A percentile compares a stretch with the other conserved stretches of the same genome.
These are phyloP conservation scores for Cladosporium sphaerospermum DNA, from an alignment of 2,329 filamentous ascomycete genomes.

Conservation along the genomic window DNA sequence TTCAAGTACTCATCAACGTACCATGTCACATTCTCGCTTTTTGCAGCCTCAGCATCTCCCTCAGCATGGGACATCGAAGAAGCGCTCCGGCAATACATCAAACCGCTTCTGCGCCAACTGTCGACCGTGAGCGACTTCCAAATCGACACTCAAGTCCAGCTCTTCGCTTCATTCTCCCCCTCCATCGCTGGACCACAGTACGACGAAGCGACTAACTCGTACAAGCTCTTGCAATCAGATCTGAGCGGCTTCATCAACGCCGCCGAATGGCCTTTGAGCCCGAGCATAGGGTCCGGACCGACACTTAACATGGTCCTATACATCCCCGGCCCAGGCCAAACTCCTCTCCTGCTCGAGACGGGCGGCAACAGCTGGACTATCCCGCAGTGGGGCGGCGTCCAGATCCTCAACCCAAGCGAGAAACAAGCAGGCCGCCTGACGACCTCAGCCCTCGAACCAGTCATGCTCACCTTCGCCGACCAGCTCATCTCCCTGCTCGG, in stretches of 20 bases:
- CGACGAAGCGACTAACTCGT: constrained; percentile 50
- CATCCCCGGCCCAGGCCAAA: constrained; percentile 63
- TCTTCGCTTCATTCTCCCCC: constrained; percentile 69
- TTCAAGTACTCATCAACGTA: constrained; percentile 91
- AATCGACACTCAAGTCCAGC: constrained; percentile 90
- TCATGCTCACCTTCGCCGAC: constrained; percentile 82
- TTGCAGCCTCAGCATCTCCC: constrained; percentile 70
- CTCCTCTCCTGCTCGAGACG: constrained; percentile 54
- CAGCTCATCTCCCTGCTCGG: constrained; percentile 86
- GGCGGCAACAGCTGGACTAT: constrained; percentile 78
- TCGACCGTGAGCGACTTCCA: constrained; percentile 88
- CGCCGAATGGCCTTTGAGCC: constrained; percentile 92
- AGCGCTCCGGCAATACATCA: constrained; percentile 73
- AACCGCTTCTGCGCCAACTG: constrained; percentile 72
- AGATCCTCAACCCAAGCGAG: constrained; percentile 55
- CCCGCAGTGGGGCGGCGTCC: constrained; percentile 85
- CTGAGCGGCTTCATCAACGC: constrained; percentile 94
- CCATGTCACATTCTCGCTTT: constrained; percentile 91
- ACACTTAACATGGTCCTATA: constrained; percentile 96
- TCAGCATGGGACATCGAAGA: constrained; percentile 87
- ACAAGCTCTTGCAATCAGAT: constrained; percentile 73
- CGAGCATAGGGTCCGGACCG: constrained; percentile 85
- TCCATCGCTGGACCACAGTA: constrained; percentile 54
- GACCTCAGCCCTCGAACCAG: constrained; percentile 63
- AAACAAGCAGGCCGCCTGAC: constrained; percentile 45